A percentile compares a stretch with the other conserved stretches of the same genome.
phyloP scores from a whole-genome alignment of 2,329 filamentous ascomycete genomes.

The Fragosphaeria purpurea region DNA sequence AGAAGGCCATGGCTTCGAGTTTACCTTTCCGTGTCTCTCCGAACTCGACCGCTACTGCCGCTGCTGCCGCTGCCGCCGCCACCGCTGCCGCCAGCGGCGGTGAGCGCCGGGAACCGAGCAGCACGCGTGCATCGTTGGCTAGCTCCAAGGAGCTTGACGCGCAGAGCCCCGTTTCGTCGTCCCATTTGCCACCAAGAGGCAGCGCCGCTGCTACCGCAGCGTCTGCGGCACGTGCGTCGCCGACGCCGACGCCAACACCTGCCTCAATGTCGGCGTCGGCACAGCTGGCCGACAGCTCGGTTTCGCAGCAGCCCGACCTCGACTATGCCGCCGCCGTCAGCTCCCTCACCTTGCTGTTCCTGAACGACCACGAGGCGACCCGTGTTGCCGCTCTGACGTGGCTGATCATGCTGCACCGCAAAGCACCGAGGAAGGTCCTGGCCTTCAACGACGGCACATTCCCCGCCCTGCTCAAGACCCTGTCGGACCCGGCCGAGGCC shows the following conservation, averaged over 20 bases:
- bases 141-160: conserved; percentile 45
- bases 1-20: conserved; percentile 18
- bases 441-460: conserved; percentile 97
- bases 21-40: not conserved
- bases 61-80: conserved; percentile 7
- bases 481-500: conserved; percentile 89
- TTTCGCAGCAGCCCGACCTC: conserved; percentile 53
- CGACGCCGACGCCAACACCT: conserved; percentile 26
- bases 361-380: conserved; percentile 95
- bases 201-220: conserved; percentile 32
- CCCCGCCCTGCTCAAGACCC: conserved; percentile 85
- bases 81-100: conserved; percentile 2
- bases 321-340: conserved; percentile 94
- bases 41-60: not conserved
- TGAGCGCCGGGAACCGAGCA: conserved; percentile 36
- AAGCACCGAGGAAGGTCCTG: conserved; percentile 84
- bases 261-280: conserved; percentile 6
- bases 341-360: conserved; percentile 81
- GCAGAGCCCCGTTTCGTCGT: conserved; percentile 37
- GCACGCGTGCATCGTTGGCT: conserved; percentile 41
- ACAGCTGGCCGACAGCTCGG: conserved; percentile 20
- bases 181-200: conserved; percentile 1
- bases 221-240: conserved; percentile 20
- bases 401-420: conserved; percentile 95
- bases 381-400: conserved; percentile 87